Evolutionary conservation across 306 rosid genomes (phyloP), one percentile per base, ranked within the genome.

Genomic region (Inga leiocalycina): DNA sequence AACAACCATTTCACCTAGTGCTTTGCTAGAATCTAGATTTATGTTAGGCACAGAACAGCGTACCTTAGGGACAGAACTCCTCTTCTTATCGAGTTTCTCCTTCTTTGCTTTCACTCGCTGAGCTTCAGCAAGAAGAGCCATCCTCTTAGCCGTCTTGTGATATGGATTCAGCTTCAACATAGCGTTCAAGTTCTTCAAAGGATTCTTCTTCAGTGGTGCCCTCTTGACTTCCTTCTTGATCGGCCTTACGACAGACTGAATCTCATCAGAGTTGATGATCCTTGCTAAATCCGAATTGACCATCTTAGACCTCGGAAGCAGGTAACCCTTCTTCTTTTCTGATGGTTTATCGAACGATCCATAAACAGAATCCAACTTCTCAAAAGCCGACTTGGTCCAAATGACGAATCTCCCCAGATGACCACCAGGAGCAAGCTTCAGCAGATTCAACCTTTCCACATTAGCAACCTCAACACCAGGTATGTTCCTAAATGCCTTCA

Each of bases 271-370:
- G 19, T 70, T 70, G 51, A 70, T 70, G 22, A 70, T 70, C 52
- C 75, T 41, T 11, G 75, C 52, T 48, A 70, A 92, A 30, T 91
- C 92, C 2, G 92, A 91, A 64, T 91, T 91, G 67, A 91, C 80
- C 94, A 91, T 91, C 89, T 91, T 91, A 7, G 94, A 16, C 84
- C 94, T 84, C 0, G 92, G 94, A n/a, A 91, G 79, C n/a, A 91
- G 87, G 9, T 89, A 91, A 0, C 89, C 89, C 80, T 84, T 91
- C 89, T 91, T 91, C 89, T 89, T 91, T 87, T 86, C 90, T 2
- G 92, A 91, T 2, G 56, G 20, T 83, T 88, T 91, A 27, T 91
- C 92, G 44, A 91, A 89, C 6, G 94, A 85, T 7, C 94, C 92
- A 9, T 91, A 91, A 41, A 91, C 86, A 0, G 94, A 91, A 59